Evolutionary conservation across 768 basidiomycete species (phyloP).

Genomic region (Cystobasidium onofrii): DNA sequence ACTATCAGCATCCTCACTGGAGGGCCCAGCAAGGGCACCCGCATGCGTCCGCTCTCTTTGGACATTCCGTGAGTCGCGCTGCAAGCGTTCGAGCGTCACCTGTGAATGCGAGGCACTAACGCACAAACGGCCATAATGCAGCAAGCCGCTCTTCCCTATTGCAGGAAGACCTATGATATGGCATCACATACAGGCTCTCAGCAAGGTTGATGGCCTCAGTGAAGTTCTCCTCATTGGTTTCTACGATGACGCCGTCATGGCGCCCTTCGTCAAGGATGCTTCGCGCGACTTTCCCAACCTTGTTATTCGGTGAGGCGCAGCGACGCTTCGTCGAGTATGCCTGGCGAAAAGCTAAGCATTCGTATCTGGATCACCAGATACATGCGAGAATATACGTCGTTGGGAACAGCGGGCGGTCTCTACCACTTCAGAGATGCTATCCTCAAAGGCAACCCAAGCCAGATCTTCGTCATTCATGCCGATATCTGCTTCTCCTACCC

Average conservation of each 20-base stretch:
- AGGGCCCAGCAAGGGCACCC: slow-evolving; percentile 20
- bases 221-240: slow-evolving; percentile 49
- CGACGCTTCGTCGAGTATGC: too few species aligned
- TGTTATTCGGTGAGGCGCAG: slow-evolving; percentile 41
- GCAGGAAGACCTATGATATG: slow-evolving; percentile 49
- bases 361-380: slow-evolving; percentile 41
- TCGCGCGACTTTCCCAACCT: slow-evolving; percentile 49
- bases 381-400: slow-evolving; percentile 48
- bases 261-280: slow-evolving; percentile 47
- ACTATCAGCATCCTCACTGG: slow-evolving; percentile 25
- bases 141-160: slow-evolving; percentile 49
- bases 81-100: neutral
- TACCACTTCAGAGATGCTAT: slow-evolving; percentile 37
- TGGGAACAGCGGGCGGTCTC: slow-evolving; percentile 46
- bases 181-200: slow-evolving; percentile 48
- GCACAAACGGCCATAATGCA: slow-evolving; percentile 37
- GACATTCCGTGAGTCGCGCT: slow-evolving; percentile 25
- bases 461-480: slow-evolving; percentile 50
- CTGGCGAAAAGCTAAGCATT: neutral
- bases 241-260: slow-evolving; percentile 48
- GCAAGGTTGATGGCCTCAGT: slow-evolving; percentile 45
- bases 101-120: neutral
- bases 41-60: slow-evolving; percentile 32
- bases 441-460: slow-evolving; percentile 43
- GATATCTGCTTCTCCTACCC: slow-evolving; percentile 49